Evolutionary conservation across 805 yeast species (phyloP).

Genomic region (Brettanomyces nanus): DNA sequence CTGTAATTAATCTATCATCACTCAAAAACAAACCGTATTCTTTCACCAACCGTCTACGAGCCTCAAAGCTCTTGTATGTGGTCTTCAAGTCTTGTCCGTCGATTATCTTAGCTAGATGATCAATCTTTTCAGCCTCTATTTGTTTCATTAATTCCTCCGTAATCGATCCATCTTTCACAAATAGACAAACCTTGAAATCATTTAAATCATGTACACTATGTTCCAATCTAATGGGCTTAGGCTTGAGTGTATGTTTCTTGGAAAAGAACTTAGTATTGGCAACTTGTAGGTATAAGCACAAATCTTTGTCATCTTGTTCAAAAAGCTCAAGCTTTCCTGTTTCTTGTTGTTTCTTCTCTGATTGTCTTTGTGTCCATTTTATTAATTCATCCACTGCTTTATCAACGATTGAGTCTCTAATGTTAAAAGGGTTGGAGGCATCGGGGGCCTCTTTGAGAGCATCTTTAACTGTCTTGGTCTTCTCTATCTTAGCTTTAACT

Average conservation of each 20-base stretch:
- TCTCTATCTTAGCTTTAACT: slow-evolving; percentile 12
- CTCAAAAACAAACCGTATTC: slow-evolving; percentile 73
- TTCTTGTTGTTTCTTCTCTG: slow-evolving; percentile 11
- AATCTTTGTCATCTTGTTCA: slow-evolving; percentile 42
- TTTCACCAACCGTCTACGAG: slow-evolving; percentile 63
- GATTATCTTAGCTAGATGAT: slow-evolving; percentile 46
- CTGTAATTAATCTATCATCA: slow-evolving; percentile 73
- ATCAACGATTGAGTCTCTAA: slow-evolving; percentile 22
- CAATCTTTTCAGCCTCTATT: slow-evolving; percentile 39
- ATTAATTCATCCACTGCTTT: slow-evolving; percentile 60
- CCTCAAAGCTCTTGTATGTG: slow-evolving; percentile 81
- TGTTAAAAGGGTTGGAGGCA: slow-evolving; percentile 6
- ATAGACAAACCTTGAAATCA: slow-evolving; percentile 47
- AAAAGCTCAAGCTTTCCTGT: slow-evolving; percentile 41
- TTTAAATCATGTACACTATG: slow-evolving; percentile 40
- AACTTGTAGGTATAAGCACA: slow-evolving; percentile 50
- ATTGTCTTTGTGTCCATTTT: slow-evolving; percentile 40
- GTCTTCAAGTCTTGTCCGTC: slow-evolving; percentile 73
- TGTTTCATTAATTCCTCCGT: slow-evolving; percentile 34
- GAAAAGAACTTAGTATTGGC: slow-evolving; percentile 60
- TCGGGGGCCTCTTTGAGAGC: slow-evolving; percentile 12
- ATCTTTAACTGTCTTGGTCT: slow-evolving; percentile 2
- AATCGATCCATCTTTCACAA: slow-evolving; percentile 58
- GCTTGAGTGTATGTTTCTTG: slow-evolving; percentile 50
- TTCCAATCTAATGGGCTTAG: slow-evolving; percentile 38